Evolutionary conservation across 2,329 filamentous ascomycete species (phyloP).

Genomic region (Phialophora macrospora): DNA sequence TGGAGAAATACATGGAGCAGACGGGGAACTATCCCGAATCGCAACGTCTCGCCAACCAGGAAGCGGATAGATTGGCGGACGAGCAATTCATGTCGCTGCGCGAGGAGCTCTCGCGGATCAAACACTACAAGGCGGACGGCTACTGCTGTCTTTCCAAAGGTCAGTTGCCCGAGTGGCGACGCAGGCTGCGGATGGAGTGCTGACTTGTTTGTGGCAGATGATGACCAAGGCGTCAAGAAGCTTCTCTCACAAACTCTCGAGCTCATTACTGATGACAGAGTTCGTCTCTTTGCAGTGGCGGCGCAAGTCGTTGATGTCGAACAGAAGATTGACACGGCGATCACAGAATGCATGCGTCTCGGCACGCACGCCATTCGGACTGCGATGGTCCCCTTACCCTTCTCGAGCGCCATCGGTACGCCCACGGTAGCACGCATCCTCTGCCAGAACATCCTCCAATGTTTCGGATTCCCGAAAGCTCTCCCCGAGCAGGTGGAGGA

Average conservation of each 20-base stretch:
- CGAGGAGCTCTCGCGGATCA: conserved; percentile 35
- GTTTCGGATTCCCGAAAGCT: conserved; percentile 39
- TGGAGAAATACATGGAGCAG: conserved; percentile 36
- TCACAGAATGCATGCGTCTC: conserved; percentile 44
- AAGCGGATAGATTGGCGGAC: conserved; percentile 32
- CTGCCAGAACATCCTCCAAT: conserved; percentile 38
- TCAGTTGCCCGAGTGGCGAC: neutral
- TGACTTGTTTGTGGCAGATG: conserved; percentile 35
- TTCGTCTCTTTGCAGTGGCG: conserved; percentile 44
- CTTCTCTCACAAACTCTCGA: conserved; percentile 43
- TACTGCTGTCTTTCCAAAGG: conserved; percentile 38
- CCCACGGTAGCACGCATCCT: conserved; percentile 38
- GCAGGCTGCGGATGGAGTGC: neutral
- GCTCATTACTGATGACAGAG: conserved; percentile 43
- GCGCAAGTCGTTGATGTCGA: conserved; percentile 45
- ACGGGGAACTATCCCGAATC: conserved; percentile 39
- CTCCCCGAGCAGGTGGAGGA: conserved; percentile 37
- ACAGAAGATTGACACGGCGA: conserved; percentile 45
- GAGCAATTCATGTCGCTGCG: conserved; percentile 36
- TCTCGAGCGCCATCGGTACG: conserved; percentile 38
- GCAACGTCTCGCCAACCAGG: conserved; percentile 38
- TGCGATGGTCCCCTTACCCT: conserved; percentile 39
- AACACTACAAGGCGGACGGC: conserved; percentile 38
- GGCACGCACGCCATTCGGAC: conserved; percentile 41
- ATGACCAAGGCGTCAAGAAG: conserved; percentile 41